A percentile compares a stretch with the other conserved stretches of the same genome.
Conservation (phyloP, 1,284 basidiomycete genomes). For the Golubevia pallescens region DNA sequence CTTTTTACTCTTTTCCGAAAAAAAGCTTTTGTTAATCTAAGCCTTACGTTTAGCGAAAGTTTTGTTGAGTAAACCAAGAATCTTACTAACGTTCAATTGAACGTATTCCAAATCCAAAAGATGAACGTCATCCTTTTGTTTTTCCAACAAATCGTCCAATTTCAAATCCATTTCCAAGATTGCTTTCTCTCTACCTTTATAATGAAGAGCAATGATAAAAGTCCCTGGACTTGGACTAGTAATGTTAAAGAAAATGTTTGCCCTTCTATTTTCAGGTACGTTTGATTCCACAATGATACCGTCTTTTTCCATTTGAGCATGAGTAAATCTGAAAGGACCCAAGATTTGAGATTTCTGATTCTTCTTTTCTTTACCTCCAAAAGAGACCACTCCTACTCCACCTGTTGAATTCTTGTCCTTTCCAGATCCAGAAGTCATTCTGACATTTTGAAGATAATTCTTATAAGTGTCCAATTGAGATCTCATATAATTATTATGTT, state of each 20-base stretch:
- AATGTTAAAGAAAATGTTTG: constrained; percentile 61
- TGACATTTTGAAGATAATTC: constrained; percentile 60
- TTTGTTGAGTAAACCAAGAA: constrained; percentile 56
- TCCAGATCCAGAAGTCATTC: constrained; percentile 44
- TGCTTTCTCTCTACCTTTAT: constrained; percentile 57
- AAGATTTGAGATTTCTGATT: constrained; percentile 34
- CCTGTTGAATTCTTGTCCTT: constrained; percentile 44
- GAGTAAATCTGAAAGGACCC: constrained; percentile 54
- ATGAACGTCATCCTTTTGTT: constrained; percentile 56
- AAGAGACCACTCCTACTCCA: constrained; percentile 48
- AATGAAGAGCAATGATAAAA: constrained; percentile 60
- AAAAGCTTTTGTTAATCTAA: not conserved
- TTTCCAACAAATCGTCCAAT: constrained; percentile 61
- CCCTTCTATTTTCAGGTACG: constrained; percentile 47
- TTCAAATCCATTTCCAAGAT: constrained; percentile 63
- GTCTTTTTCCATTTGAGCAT: constrained; percentile 61
- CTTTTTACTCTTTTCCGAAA: no score
- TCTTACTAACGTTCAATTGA: constrained; percentile 50
- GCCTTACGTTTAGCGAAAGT: constrained; percentile 21
- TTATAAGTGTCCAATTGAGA: constrained; percentile 62
- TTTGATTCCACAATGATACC: constrained; percentile 50
- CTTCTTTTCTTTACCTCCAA: constrained; percentile 56
- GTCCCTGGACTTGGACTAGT: constrained; percentile 57
- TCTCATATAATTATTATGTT: constrained; percentile 60
- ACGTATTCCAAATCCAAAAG: constrained; percentile 60